Evolutionary conservation across 805 yeast genomes (phyloP), one percentile per base, ranked within the genome.

Genomic region (Maudiozyma saulgeensis): DNA sequence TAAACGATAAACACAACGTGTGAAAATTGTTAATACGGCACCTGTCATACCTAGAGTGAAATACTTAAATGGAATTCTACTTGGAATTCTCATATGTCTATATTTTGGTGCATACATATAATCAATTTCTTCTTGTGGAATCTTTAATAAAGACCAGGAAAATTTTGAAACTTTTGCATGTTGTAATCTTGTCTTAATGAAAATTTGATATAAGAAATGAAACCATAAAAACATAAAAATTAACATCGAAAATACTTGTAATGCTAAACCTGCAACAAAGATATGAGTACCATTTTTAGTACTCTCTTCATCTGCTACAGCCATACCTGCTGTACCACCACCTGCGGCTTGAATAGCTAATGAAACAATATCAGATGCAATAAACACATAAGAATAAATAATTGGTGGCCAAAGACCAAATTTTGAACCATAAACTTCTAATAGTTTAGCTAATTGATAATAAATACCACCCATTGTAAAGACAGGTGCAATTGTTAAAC

Each of bases 391-490:
- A 0, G 89, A 75, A 49, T 65, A 65, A 3, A 55, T 49, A 56
- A 60, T 64, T 25, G 70, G 69, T 2, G 58, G 55, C 37, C 77
- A 46, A 1, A 61, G 47, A 8, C 89, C 79, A 54, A 67, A 81
- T 16, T 68, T 60, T 49, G 71, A 68, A 2, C 87, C 87, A 58
- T 79, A 80, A 1, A 86, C 64, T 49, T 82, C 79, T 44, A 81
- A 70, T 45, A 84, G 56, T 64, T 86, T 84, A 6, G 84, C 88
- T 54, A 88, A 67, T 48, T 81, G 71, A 55, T 76, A 83, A 67
- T 88, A 89, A 2, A 88, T 72, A 1, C 91, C 96, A 4, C 85
- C 96, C 86, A 86, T 84, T 43, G 85, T 70, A 63, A 88, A 84
- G 19, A 87, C 87, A 0, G 96, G 96, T 0, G 87, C 91, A 44